Percentiles rank a stretch among this genome's conserved stretches.
Evolutionary conservation across 1,284 basidiomycete genomes (phyloP).

Genomic region (Microbotryomycetes sp.): DNA sequence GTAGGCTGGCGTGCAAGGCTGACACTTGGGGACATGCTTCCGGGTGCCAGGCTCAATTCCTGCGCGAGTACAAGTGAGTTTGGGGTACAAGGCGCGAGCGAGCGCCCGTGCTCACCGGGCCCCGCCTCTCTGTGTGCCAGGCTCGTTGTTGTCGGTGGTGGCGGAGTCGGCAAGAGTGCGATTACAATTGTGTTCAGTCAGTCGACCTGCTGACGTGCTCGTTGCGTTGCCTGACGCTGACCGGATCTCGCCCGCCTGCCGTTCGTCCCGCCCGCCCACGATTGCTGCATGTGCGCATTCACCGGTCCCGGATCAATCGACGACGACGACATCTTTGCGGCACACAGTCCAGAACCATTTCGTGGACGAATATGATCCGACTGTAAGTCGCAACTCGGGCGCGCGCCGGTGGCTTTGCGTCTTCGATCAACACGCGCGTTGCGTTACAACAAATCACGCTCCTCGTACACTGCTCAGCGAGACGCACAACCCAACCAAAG

Average conservation of each 20-base stretch:
- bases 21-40: neutral
- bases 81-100: neutral
- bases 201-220: conserved; percentile 40
- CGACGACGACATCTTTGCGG: too few relatives aligned
- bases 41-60: conserved; percentile 66
- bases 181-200: conserved; percentile 58
- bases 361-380: conserved; percentile 97
- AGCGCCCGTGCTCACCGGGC: neutral
- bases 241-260: neutral
- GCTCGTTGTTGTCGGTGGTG: conserved; percentile 94
- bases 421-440: too few relatives aligned
- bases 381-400: conserved; percentile 37
- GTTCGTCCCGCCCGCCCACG: too few relatives aligned
- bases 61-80: conserved; percentile 54
- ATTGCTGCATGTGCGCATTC: too few relatives aligned
- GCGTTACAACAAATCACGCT: too few relatives aligned
- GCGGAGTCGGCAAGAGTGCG: conserved; percentile 63
- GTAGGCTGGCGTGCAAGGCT: neutral
- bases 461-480: too few relatives aligned
- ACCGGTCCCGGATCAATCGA: too few relatives aligned
- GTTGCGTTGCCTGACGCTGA: neutral
- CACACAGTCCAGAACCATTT: conserved; percentile 62
- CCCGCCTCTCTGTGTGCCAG: conserved; percentile 54
- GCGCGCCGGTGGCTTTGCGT: neutral
- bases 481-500: too few relatives aligned